Evolutionary conservation across 2,329 filamentous ascomycete genomes (phyloP).

Genomic region (Xylariomycetidae sp.): DNA sequence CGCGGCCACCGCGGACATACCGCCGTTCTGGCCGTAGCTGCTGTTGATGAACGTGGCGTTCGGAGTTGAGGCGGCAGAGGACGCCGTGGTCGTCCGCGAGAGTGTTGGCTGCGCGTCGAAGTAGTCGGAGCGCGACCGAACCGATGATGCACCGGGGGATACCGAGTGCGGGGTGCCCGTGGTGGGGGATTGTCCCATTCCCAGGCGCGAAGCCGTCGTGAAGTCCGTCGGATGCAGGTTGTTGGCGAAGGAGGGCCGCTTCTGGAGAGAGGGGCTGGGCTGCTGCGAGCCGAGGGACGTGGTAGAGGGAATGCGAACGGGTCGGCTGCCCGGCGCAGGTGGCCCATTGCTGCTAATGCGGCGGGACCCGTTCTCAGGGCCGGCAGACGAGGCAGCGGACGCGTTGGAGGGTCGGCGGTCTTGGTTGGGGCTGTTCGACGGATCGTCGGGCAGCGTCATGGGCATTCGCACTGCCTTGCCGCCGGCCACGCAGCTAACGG

Average conservation of each 20-base stretch:
- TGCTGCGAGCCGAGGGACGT: slow-evolving; percentile 30
- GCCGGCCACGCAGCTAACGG: slow-evolving; percentile 54
- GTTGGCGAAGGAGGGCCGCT: slow-evolving; percentile 17
- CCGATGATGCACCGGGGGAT: slow-evolving; percentile 11
- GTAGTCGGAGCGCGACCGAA: slow-evolving; percentile 24
- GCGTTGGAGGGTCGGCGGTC: slow-evolving; percentile 19
- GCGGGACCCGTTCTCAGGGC: slow-evolving; percentile 29
- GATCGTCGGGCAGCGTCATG: slow-evolving; percentile 31
- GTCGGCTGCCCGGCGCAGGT: slow-evolving; percentile 24
- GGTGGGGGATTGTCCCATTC: slow-evolving; percentile 21
- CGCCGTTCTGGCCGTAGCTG: too few relatives aligned
- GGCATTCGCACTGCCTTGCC: slow-evolving; percentile 59
- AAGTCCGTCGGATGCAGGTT: slow-evolving; percentile 36
- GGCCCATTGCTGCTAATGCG: slow-evolving; percentile 28
- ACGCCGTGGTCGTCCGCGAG: slow-evolving; percentile 19
- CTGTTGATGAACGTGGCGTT: too few relatives aligned
- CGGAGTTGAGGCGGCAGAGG: slow-evolving; percentile 20
- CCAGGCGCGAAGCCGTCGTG: slow-evolving; percentile 36
- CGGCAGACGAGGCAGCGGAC: slow-evolving; percentile 19
- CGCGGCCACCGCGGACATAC: slow-evolving; percentile 21
- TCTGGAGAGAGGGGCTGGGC: slow-evolving; percentile 16
- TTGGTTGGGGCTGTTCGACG: slow-evolving; percentile 15
- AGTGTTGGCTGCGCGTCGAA: too few relatives aligned
- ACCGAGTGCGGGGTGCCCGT: slow-evolving; percentile 21
- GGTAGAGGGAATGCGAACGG: slow-evolving; percentile 31